Evolutionary conservation across 2,329 filamentous ascomycete genomes (phyloP), one percentile per base, ranked within the genome.

Genomic region (Trematosphaeria pertusa): DNA sequence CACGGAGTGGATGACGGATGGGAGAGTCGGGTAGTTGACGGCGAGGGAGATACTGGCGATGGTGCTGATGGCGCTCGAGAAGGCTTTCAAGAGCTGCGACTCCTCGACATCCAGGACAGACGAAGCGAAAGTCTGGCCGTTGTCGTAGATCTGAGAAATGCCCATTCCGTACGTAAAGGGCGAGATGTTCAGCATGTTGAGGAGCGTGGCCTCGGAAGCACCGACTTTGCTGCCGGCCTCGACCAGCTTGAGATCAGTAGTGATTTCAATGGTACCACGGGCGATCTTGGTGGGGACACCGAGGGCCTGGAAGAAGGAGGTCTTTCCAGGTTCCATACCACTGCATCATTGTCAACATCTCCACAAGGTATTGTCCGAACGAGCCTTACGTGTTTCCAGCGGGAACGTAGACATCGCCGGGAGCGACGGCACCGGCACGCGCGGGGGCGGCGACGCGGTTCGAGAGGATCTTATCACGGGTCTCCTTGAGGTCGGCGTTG

Each of bases 261-360:
- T 97, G 75, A 99, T 99, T 90, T 99, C 94, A 81, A 99, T 99
- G 81, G 94, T 99, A 95, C 94, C 95, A 96, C 94, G 94, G 76
- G 94, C 94, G 82, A 99, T 99, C 91, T 99, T 99, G 86, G 94
- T 99, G 75, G 94, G 94, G 76, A 99, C 91, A 91, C 93, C 93
- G 80, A 99, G 94, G 73, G 94, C 94, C 88, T 99, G 94, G 92
- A 99, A 99, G 91, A 99, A 99, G 76, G 94, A 97, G 74, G 94
- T 99, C 89, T 99, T 99, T 80, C 95, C 95, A 76, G 94, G 95
- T 81, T 99, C 94, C 94, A 99, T 99, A 82, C 94, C 94, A 73
- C 65, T 70, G 43, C 28, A 5, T 19, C 22, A 33, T 20, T 52
- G 51, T 68, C 40, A 67, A 43, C 49, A 39, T 37, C 1, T n/a